Evolutionary conservation across 164 flowering plant genomes (phyloP).

Genomic region (Magnolia changhungtana): DNA sequence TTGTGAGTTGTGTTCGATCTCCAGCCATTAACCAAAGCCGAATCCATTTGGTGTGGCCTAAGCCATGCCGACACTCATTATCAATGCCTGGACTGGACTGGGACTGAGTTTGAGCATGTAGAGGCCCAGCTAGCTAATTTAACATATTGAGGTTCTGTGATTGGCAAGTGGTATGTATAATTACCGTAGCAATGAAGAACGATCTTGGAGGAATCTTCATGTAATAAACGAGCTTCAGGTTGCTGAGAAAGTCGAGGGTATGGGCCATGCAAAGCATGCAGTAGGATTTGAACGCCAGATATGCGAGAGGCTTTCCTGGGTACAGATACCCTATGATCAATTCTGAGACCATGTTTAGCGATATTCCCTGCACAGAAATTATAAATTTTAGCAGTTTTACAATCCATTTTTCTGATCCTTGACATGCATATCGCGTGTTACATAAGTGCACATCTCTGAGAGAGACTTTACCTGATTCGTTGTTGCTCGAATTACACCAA

Average conservation of each 20-base stretch:
- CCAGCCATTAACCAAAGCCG: no score
- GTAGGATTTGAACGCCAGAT: conserved; percentile 59
- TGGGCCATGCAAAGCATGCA: conserved; percentile 44
- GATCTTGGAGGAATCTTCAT: conserved; percentile 76
- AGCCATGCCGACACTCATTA: no score
- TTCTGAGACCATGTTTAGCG: conserved; percentile 58
- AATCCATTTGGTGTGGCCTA: no score
- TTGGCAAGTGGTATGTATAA: no score
- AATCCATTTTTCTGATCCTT: no score
- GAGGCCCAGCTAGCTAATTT: no score
- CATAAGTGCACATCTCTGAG: no score
- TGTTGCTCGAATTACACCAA: conserved; percentile 1
- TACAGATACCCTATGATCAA: conserved; percentile 54
- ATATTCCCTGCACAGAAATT: conserved; percentile 32
- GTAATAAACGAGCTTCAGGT: conserved; percentile 70
- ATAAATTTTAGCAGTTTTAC: not conserved
- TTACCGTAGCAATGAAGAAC: conserved; percentile 68
- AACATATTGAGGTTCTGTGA: no score
- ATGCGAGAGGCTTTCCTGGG: conserved; percentile 62
- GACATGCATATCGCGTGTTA: no score
- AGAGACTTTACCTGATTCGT: not conserved
- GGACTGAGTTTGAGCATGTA: no score
- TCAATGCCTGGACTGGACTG: no score
- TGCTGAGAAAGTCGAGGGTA: conserved; percentile 41
- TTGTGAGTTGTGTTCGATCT: no score